Evolutionary conservation across 306 rosid species (phyloP).

Genomic region (Prunus mume): DNA sequence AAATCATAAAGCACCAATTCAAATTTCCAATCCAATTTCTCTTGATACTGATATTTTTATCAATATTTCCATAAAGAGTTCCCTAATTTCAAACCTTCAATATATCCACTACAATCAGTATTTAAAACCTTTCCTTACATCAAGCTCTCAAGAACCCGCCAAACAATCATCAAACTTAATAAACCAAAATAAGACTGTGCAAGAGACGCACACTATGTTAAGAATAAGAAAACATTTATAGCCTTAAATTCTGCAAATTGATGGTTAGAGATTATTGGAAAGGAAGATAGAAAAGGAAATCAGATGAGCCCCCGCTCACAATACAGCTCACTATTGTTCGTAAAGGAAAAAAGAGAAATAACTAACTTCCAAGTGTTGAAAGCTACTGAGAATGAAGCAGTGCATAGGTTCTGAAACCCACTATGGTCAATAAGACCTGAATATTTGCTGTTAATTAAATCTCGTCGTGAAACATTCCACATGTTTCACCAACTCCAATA

Average conservation of each 20-base stretch:
- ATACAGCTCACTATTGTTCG: neutral
- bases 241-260: conserved; percentile 5
- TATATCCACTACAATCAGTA: neutral
- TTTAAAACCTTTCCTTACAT: neutral
- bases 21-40: conserved; percentile 6
- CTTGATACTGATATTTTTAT: neutral
- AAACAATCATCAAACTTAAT: neutral
- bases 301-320: neutral
- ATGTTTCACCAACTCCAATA: neutral
- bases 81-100: neutral
- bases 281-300: conserved; percentile 9
- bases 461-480: neutral
- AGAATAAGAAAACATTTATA: neutral
- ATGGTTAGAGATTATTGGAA: conserved; percentile 1
- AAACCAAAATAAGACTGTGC: neutral
- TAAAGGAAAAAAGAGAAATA: neutral
- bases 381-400: conserved; percentile 8
- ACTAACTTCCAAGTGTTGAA: neutral
- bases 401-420: conserved; percentile 10
- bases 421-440: conserved; percentile 4
- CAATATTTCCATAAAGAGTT: neutral
- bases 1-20: neutral
- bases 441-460: neutral
- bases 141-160: neutral
- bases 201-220: neutral